Conservation (phyloP, 2,329 filamentous ascomycete species). For the Aspergillus cejpii region DNA sequence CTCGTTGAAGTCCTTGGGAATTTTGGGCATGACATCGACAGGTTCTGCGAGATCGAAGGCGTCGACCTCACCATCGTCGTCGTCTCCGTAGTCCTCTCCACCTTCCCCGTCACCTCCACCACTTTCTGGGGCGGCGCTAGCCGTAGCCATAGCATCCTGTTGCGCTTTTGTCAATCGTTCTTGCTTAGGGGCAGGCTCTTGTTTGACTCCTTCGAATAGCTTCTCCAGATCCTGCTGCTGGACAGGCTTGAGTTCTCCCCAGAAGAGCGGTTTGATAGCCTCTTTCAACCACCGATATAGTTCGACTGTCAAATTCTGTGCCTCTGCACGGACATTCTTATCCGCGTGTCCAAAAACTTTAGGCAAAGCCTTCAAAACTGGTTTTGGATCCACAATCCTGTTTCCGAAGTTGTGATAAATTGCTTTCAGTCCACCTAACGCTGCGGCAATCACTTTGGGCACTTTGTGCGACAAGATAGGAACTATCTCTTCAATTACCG, state of each 20-base stretch:
- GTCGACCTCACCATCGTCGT: slow-evolving; percentile 63
- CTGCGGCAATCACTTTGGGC: slow-evolving; percentile 76
- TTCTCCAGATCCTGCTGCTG: slow-evolving; percentile 92
- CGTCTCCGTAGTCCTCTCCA: slow-evolving; percentile 54
- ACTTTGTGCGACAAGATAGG: slow-evolving; percentile 79
- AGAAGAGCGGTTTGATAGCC: slow-evolving; percentile 97
- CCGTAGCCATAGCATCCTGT: slow-evolving; percentile 72
- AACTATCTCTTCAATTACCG: slow-evolving; percentile 83
- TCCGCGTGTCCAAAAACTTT: slow-evolving; percentile 94
- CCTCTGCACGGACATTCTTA: slow-evolving; percentile 94
- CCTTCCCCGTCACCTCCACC: slow-evolving; percentile 52
- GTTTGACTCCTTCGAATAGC: slow-evolving; percentile 87
- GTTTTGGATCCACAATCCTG: slow-evolving; percentile 88
- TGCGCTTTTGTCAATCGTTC: slow-evolving; percentile 82
- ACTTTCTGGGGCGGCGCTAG: slow-evolving; percentile 54
- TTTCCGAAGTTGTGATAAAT: slow-evolving; percentile 94
- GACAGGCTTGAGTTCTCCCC: slow-evolving; percentile 88
- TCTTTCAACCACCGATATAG: slow-evolving; percentile 96
- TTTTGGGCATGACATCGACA: slow-evolving; percentile 74
- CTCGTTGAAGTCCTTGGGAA: slow-evolving; percentile 76
- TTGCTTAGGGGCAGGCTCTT: slow-evolving; percentile 80
- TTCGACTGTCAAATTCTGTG: slow-evolving; percentile 84
- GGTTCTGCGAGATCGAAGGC: slow-evolving; percentile 76
- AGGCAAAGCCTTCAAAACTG: slow-evolving; percentile 76
- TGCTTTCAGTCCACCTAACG: slow-evolving; percentile 67